Percentiles rank a stretch among this genome's conserved stretches.
Evolutionary conservation across 2,329 filamentous ascomycete genomes (phyloP).

Genomic region (Thelonectria blattea): DNA sequence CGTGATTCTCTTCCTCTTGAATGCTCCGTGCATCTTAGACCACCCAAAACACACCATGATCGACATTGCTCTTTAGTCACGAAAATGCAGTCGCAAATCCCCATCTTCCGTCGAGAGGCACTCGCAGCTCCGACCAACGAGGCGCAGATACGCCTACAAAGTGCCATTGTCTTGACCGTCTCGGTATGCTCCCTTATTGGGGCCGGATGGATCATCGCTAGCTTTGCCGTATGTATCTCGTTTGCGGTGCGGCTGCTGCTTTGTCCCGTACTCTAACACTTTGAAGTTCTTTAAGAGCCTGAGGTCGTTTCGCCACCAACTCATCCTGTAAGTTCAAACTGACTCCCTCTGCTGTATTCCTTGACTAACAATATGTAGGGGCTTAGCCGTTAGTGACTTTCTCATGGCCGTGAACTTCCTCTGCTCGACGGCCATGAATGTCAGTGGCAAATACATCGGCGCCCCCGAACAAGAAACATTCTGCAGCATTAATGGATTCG

Average conservation of each 20-base stretch:
- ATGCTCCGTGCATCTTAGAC: too few relatives aligned
- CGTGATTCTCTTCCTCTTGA: neutral
- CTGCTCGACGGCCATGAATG: constrained; percentile 10
- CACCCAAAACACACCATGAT: neutral
- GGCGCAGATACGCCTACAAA: neutral
- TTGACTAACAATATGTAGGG: constrained; percentile 1
- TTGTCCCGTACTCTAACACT: neutral
- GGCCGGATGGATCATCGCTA: constrained; percentile 15
- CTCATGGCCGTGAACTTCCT: constrained; percentile 18
- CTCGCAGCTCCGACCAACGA: constrained; percentile 2
- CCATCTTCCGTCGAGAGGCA: neutral
- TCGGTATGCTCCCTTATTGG: constrained; percentile 4
- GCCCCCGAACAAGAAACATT: constrained; percentile 11
- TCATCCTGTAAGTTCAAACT: constrained; percentile 14
- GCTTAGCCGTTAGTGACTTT: constrained; percentile 14
- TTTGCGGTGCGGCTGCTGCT: neutral
- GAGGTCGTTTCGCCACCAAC: constrained; percentile 16
- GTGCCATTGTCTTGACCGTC: neutral
- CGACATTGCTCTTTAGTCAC: neutral
- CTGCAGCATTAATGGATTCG: constrained; percentile 14
- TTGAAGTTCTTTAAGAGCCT: constrained; percentile 12
- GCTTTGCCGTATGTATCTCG: constrained; percentile 4
- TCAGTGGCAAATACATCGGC: constrained; percentile 3
- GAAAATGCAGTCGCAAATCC: neutral
- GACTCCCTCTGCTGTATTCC: too few relatives aligned